Evolutionary conservation across 2,329 filamentous ascomycete genomes (phyloP).

Genomic region (Fusarium torreyae): DNA sequence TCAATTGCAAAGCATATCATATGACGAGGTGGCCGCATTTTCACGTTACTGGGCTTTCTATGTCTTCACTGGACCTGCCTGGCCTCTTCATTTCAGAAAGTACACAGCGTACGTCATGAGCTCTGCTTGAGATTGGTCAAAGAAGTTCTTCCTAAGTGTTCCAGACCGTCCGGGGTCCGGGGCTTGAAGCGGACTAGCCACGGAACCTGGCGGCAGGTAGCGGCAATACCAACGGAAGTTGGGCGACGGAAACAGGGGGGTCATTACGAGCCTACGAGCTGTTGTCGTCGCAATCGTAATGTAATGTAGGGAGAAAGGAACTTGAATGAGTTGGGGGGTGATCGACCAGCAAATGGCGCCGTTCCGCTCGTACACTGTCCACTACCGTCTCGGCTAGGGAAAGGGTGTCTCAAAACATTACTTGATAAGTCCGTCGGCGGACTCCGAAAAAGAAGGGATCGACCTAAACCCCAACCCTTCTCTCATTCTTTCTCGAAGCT

Average conservation of each 20-base stretch:
- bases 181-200: constrained; percentile 25
- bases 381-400: constrained; percentile 22
- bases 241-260: constrained; percentile 28
- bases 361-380: constrained; percentile 16
- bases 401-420: constrained; percentile 3
- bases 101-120: constrained; percentile 28
- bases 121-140: constrained; percentile 31
- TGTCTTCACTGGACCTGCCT: not conserved
- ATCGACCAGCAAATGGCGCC: constrained; percentile 34
- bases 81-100: constrained; percentile 14
- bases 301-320: constrained; percentile 19
- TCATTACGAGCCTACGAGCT: not conserved
- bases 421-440: constrained; percentile 1
- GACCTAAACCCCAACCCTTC: constrained; percentile 20
- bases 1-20: not conserved
- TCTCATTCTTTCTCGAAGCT: constrained; percentile 39
- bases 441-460: constrained; percentile 24
- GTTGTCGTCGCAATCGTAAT: constrained; percentile 20
- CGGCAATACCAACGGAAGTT: constrained; percentile 40
- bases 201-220: constrained; percentile 27
- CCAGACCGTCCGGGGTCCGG: constrained; percentile 41
- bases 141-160: constrained; percentile 40
- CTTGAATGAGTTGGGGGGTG: constrained; percentile 18
- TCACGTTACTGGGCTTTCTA: not conserved
- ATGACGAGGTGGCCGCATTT: constrained; percentile 11